These are phyloP conservation scores for Trametes polyzona DNA, from an alignment of 1,284 basidiomycete species.

Conservation along the genomic window DNA sequence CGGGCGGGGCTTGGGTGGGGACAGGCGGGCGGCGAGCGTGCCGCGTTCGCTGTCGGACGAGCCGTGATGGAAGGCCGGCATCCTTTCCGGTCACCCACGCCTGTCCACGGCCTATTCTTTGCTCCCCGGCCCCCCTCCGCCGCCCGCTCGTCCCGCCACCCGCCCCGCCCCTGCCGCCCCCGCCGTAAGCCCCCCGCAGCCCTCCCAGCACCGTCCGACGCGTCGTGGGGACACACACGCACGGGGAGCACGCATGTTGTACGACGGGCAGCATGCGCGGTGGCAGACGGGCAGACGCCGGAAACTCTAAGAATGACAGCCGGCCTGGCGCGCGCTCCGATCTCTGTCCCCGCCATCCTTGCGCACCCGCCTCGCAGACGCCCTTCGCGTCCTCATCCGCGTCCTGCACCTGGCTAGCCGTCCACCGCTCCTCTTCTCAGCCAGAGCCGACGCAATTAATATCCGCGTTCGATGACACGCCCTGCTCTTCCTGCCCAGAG, in stretches of 20 bases:
- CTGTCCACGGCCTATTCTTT: conserved; percentile 24
- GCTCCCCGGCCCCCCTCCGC: conserved; percentile 17
- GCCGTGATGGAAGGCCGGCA: conserved; percentile 4
- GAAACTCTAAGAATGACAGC: conserved; percentile 6
- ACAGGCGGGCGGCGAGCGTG: background rate
- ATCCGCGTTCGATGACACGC: too few species aligned
- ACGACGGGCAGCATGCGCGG: too few species aligned
- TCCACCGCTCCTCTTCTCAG: background rate
- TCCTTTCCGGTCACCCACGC: conserved; percentile 15
- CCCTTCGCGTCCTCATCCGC: background rate
- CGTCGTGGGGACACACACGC: background rate
- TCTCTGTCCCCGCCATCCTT: background rate
- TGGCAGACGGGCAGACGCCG: background rate
- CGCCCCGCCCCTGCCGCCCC: background rate
- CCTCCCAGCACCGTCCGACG: background rate
- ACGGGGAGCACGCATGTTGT: background rate
- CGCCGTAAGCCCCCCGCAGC: background rate
- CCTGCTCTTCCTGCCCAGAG: too few species aligned
- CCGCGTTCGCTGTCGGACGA: background rate
- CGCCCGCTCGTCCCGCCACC: background rate
- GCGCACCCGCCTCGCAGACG: background rate
- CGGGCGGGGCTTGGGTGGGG: background rate
- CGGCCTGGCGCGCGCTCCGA: conserved; percentile 5
- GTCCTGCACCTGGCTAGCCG: background rate
- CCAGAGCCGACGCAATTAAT: too few species aligned